Conservation (phyloP, 306 rosid genomes). For the Pterocarpus macrocarpus region DNA sequence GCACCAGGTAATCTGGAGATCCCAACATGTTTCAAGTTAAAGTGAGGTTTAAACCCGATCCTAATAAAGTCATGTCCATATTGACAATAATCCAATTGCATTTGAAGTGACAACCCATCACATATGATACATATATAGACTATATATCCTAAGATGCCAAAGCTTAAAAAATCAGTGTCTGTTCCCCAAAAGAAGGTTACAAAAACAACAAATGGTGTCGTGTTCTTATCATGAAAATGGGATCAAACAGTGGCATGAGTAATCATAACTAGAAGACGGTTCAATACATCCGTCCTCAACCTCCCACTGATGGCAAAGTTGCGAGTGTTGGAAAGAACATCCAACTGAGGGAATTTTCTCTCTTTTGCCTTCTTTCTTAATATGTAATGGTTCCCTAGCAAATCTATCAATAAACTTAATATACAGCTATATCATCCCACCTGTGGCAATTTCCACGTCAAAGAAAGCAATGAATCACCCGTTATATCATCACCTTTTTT, state of each 20-base stretch:
- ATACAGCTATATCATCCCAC: neutral
- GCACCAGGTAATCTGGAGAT: neutral
- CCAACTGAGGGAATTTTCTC: conserved; percentile 19
- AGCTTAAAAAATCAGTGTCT: conserved; percentile 13
- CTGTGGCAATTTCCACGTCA: conserved; percentile 17
- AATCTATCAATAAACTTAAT: conserved; percentile 18
- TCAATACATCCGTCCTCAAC: conserved; percentile 48
- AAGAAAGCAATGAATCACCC: conserved; percentile 28
- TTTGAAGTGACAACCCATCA: neutral
- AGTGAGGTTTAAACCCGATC: neutral
- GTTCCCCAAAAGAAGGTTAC: conserved; percentile 24
- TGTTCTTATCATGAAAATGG: conserved; percentile 49
- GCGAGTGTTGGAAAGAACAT: conserved; percentile 28
- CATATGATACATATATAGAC: conserved; percentile 1
- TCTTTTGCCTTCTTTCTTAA: neutral
- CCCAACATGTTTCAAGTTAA: neutral
- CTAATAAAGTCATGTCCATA: conserved; percentile 1
- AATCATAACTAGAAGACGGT: conserved; percentile 56
- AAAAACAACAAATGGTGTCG: conserved; percentile 40
- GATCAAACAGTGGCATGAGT: conserved; percentile 44
- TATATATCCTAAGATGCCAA: neutral
- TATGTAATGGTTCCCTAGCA: neutral
- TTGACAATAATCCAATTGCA: conserved; percentile 13
- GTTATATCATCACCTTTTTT: conserved; percentile 16
- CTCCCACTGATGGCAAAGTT: conserved; percentile 42